Conservation (phyloP, 768 basidiomycete species). For the Hydnomerulius pinastri region DNA sequence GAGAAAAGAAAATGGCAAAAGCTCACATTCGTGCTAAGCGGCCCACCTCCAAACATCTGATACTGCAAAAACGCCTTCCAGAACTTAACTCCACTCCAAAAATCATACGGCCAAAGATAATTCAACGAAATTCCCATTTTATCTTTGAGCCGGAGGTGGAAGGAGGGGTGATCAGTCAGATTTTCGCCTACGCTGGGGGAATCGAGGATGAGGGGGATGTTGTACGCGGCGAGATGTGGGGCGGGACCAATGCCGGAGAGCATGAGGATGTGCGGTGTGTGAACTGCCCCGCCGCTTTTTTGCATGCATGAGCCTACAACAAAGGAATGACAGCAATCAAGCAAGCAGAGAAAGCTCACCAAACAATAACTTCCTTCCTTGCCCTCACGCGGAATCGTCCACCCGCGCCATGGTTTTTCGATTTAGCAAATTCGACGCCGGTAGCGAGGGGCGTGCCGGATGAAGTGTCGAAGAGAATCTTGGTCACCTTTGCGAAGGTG, state of each 20-base stretch:
- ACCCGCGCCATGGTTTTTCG: slow-evolving; percentile 24
- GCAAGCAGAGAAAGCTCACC: slow-evolving; percentile 41
- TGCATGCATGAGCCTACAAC: background rate
- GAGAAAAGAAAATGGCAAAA: background rate
- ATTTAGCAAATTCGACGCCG: slow-evolving; percentile 60
- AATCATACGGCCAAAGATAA: slow-evolving; percentile 34
- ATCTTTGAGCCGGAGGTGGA: slow-evolving; percentile 55
- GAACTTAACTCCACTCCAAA: slow-evolving; percentile 24
- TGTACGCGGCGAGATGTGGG: slow-evolving; percentile 49
- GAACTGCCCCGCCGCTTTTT: slow-evolving; percentile 58
- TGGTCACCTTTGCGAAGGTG: slow-evolving; percentile 56
- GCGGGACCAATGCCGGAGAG: slow-evolving; percentile 78
- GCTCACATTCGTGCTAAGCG: slow-evolving; percentile 55
- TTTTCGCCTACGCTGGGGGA: slow-evolving; percentile 75
- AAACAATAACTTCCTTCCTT: slow-evolving; percentile 60
- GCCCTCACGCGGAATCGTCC: slow-evolving; percentile 48
- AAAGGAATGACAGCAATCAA: background rate
- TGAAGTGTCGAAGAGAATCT: slow-evolving; percentile 52
- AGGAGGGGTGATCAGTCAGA: slow-evolving; percentile 67
- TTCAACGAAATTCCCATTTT: slow-evolving; percentile 45
- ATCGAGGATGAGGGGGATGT: slow-evolving; percentile 59
- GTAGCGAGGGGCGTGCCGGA: slow-evolving; percentile 46
- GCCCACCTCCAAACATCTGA: slow-evolving; percentile 45
- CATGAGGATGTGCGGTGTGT: slow-evolving; percentile 69
- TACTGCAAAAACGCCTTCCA: slow-evolving; percentile 43